Percentiles rank a stretch among this genome's conserved stretches.
Evolutionary conservation across 2,329 filamentous ascomycete species (phyloP).

Genomic region (Fonsecaea multimorphosa): DNA sequence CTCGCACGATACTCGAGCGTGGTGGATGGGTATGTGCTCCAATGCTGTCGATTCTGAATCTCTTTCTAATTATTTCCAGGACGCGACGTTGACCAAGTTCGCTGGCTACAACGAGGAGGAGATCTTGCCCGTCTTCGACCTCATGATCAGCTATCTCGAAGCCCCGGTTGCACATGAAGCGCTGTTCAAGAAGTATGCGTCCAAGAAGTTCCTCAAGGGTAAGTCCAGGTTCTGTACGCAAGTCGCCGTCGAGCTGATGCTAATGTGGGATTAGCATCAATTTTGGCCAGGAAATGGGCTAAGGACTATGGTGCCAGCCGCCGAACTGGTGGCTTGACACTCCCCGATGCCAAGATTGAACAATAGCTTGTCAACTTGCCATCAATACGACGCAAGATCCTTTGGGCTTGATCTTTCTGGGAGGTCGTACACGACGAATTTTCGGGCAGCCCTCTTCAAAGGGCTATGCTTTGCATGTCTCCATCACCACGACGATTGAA

Average conservation of each 20-base stretch:
- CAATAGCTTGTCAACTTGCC: slow-evolving; percentile 26
- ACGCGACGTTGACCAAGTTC: slow-evolving; percentile 85
- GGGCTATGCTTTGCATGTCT: slow-evolving; percentile 27
- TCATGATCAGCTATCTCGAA: slow-evolving; percentile 97
- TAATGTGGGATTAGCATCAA: slow-evolving; percentile 69
- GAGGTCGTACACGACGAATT: slow-evolving; percentile 9
- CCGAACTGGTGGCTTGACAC: slow-evolving; percentile 30
- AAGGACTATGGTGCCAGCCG: slow-evolving; percentile 68
- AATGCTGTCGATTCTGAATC: background rate
- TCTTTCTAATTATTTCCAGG: slow-evolving; percentile 56
- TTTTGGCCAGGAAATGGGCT: slow-evolving; percentile 89
- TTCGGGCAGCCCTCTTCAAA: slow-evolving; percentile 18
- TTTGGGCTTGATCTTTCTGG: slow-evolving; percentile 15
- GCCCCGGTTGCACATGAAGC: slow-evolving; percentile 91
- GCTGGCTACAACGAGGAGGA: slow-evolving; percentile 92
- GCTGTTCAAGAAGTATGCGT: slow-evolving; percentile 99
- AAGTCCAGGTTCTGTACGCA: slow-evolving; percentile 46
- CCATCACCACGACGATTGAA: slow-evolving; percentile 32
- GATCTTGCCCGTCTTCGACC: slow-evolving; percentile 85
- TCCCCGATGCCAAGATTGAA: slow-evolving; percentile 30
- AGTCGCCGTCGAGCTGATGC: slow-evolving; percentile 34
- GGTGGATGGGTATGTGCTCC: slow-evolving; percentile 79
- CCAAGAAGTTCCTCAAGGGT: slow-evolving; percentile 99
- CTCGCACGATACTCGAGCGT: slow-evolving; percentile 86
- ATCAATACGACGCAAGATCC: too few relatives aligned